Evolutionary conservation across 139 green algal species (phyloP), one percentile per base, ranked within the genome.

Genomic region (Coelastrella sp.): DNA sequence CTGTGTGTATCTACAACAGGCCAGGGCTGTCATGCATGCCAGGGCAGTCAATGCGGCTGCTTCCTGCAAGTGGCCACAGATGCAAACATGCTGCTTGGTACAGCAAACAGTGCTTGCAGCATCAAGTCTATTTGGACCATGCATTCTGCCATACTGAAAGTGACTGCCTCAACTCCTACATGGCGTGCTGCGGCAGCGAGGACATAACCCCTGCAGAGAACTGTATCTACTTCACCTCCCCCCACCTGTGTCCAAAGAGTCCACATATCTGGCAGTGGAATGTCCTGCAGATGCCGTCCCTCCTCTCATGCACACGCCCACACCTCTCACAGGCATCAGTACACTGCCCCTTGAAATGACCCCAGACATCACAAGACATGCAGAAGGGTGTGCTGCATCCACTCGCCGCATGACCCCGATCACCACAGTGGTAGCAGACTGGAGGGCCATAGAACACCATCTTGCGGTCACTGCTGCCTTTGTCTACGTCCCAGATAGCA

Each of bases 311-410:
- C 70, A 78, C 20, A 12, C 70, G 70, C 15, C 70, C 70, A 78
- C 70, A 78, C 8, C 17, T 24, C 70, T 78, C 20, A 78, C 70
- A 78, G 70, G 70, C 70, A 7, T 25, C 20, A 19, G 8, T 78
- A 7, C 70, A 78, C 70, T 78, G 70, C 17, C 70, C 70, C 19
- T 25, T 78, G 20, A 12, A 12, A 25, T 78, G 70, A 9, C 70
- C 70, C 11, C 8, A 24, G 15, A 78, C 20, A 15, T 78, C n/a
- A 15, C 82, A 87, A 10, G 9, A 11, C 11, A 6, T 8, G 82
- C 82, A 87, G 82, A 61, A 63, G 15, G 82, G 82, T 20, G 82
- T 87, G 63, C 17, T 35, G 27, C 82, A 87, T 6, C 17, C 17
- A 22, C 14, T 17, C 12, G 15, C 82, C 4, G 10, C 8, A 27